Base-by-base conservation (phyloP, 2,329 filamentous ascomycete species). In the Botrytis galanthina region DNA sequence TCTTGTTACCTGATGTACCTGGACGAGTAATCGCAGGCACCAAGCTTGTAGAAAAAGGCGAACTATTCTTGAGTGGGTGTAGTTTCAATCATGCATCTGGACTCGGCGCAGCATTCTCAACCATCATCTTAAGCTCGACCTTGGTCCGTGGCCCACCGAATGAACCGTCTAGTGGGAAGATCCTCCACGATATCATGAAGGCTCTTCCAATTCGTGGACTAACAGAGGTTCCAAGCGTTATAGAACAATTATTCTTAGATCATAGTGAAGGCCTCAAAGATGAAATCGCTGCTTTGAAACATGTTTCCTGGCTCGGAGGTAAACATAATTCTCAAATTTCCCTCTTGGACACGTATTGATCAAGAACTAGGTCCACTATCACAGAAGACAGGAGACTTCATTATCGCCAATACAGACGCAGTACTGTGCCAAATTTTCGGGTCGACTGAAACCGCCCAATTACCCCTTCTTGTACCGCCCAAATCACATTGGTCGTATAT, bases 401-500 rank as follows among this genome's bases (percentile, higher is more conserved):
- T 71, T 44, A 1, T 57, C n/a, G 9, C 18, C 9, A 64, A 48
- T 26, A 64, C 51, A 2, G 10, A 60, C 8, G 37, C 51, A 16
- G 12, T 29, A 61, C 20, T 69, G 1, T 69, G 54, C 32, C 71
- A 73, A 39, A 12, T 68, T 14, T 73, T 69, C 7, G 71, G 71
- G 4, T 69, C 37, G 70, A 83, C 82, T 1, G 82, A 84, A 71
- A 75, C 77, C 5, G 76, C 78, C 6, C 1, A 71, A 77, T 4
- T 78, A 75, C 26, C 71, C 18, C 9, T 78, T 75, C 70, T 71
- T 75, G 16, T 76, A 71, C 64, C 80, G 76, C 68, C 76, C 29
- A 26, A 74, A 77, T 75, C 73, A 18, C 79, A 82, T 64, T 83
- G 82, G 81, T 73, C 73, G 29, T 82, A 82, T 72, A 48, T 82